Conservation (phyloP, 2,329 filamentous ascomycete species). For the Trichoderma sp. region DNA sequence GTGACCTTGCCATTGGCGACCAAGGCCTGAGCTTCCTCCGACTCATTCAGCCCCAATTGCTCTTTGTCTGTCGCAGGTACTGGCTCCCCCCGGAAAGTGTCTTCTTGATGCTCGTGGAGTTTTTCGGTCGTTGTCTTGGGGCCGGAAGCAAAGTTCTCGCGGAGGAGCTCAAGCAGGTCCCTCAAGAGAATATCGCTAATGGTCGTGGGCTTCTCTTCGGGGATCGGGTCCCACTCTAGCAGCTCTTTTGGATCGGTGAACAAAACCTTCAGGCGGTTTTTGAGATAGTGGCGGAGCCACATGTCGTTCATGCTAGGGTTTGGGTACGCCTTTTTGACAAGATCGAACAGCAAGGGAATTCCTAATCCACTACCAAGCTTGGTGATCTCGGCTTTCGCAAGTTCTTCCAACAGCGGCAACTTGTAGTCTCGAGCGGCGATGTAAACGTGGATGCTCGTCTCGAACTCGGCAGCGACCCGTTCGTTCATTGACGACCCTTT, state of each 20-base stretch:
- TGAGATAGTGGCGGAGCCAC: constrained; percentile 24
- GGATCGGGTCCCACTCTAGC: neutral
- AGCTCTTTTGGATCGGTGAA: constrained; percentile 1
- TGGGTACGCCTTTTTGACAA: constrained; percentile 12
- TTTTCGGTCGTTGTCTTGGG: neutral
- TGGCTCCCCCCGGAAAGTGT: neutral
- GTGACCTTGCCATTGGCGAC: no score
- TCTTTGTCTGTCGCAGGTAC: neutral
- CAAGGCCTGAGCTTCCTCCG: no score
- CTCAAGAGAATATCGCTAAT: constrained; percentile 21
- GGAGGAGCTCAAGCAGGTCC: constrained; percentile 13
- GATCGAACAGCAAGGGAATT: constrained; percentile 15
- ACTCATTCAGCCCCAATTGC: no score
- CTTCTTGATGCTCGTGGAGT: neutral
- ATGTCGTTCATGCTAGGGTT: constrained; percentile 11
- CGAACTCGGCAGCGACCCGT: constrained; percentile 6
- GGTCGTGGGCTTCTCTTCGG: neutral
- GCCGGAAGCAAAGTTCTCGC: neutral
- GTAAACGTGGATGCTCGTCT: constrained; percentile 24
- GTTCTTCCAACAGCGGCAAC: constrained; percentile 3
- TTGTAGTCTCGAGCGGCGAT: constrained; percentile 14
- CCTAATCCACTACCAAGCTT: constrained; percentile 6
- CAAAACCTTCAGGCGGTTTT: neutral
- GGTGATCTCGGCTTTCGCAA: constrained; percentile 23
- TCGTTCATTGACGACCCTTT: neutral